Conservation (phyloP, 306 rosid genomes). For the Erythrophleum fordii region DNA sequence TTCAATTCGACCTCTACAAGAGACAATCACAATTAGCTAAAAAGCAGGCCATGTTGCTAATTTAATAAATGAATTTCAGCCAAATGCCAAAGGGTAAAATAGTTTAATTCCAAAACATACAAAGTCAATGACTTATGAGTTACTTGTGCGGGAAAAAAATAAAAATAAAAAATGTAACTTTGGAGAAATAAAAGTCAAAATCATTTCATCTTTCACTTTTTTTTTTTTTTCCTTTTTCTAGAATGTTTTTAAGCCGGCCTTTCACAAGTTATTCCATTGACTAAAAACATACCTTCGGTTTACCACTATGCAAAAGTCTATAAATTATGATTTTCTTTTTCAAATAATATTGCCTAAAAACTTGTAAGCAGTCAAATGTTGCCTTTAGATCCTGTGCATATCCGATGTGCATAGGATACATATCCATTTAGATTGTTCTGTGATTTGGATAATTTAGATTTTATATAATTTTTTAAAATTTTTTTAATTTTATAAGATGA, state of each 20-base stretch:
- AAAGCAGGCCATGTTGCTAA: not conserved
- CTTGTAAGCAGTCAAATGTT: no score
- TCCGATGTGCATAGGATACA: no score
- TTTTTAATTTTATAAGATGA: no score
- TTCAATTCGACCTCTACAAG: not conserved
- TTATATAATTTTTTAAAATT: no score
- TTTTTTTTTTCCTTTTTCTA: no score
- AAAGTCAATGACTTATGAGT: not conserved
- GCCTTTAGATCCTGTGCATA: no score
- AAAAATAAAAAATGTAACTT: not conserved
- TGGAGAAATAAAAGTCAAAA: not conserved
- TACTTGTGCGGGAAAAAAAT: no score
- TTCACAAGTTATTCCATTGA: no score
- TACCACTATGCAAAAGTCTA: not conserved
- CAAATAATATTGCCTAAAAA: not conserved
- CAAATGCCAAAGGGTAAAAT: not conserved
- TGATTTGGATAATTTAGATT: no score
- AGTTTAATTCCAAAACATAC: not conserved
- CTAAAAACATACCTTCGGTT: no score
- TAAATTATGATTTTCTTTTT: not conserved
- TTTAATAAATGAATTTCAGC: not conserved
- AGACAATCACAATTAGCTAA: not conserved
- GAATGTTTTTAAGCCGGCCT: no score
- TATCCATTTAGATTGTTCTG: no score
- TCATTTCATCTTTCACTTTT: not conserved